Percentiles rank a stretch among this genome's conserved stretches.
phyloP scores from a whole-genome alignment of 768 basidiomycete genomes.

The Cyclocybe cylindracea region DNA sequence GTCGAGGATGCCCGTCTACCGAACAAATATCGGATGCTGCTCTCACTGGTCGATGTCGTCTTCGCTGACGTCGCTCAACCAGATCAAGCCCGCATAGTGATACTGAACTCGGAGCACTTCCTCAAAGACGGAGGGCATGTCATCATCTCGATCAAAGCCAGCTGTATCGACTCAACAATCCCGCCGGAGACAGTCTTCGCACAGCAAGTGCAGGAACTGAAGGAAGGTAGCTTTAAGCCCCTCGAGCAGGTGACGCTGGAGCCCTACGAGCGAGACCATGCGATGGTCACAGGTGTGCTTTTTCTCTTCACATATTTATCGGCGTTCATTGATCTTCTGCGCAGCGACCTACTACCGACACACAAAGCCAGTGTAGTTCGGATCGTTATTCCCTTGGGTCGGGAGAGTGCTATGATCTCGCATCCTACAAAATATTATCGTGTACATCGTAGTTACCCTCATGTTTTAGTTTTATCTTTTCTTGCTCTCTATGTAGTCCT shows the following conservation, averaged over 20 bases:
- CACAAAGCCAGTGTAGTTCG: not conserved
- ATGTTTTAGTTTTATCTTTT: conserved; percentile 7
- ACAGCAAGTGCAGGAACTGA: conserved; percentile 79
- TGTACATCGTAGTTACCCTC: conserved; percentile 17
- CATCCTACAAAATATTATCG: conserved; percentile 14
- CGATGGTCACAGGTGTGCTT: conserved; percentile 79
- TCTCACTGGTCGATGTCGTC: conserved; percentile 94
- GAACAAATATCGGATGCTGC: conserved; percentile 95
- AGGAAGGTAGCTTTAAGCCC: conserved; percentile 83
- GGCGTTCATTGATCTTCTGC: conserved; percentile 3
- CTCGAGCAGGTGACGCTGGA: conserved; percentile 95
- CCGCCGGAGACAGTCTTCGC: conserved; percentile 90
- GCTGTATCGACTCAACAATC: conserved; percentile 96
- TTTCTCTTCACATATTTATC: conserved; percentile 3
- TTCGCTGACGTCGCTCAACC: conserved; percentile 99
- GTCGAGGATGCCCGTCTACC: conserved; percentile 97
- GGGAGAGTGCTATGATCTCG: conserved; percentile 11
- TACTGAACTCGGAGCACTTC: conserved; percentile 92
- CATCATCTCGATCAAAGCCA: conserved; percentile 98
- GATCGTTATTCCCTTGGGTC: conserved; percentile 6
- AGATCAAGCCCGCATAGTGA: conserved; percentile 97
- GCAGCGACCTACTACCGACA: conserved; percentile 6
- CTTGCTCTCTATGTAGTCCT: conserved; percentile 13
- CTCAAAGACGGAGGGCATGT: conserved; percentile 90
- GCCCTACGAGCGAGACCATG: conserved; percentile 89